These are phyloP conservation scores for Spathaspora passalidarum DNA, from an alignment of 805 yeast species.

Conservation along the genomic window DNA sequence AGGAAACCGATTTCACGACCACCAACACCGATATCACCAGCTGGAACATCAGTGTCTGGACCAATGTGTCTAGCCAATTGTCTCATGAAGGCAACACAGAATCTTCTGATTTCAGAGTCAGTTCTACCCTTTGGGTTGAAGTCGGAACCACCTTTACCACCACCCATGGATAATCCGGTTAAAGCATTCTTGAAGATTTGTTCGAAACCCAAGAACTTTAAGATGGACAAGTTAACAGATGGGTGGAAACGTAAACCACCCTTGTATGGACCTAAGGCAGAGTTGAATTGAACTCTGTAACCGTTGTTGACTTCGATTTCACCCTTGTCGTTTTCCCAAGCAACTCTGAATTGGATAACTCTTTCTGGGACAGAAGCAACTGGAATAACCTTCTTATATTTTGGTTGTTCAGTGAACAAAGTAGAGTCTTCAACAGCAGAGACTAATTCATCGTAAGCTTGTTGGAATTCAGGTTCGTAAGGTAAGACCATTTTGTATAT, in stretches of 20 bases:
- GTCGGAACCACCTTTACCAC: slow-evolving; percentile 99
- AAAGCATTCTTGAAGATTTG: slow-evolving; percentile 98
- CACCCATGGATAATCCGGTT: slow-evolving; percentile 97
- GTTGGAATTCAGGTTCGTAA: slow-evolving; percentile 97
- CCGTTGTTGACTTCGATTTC: slow-evolving; percentile 92
- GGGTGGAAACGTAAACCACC: slow-evolving; percentile 99
- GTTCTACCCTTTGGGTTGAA: slow-evolving; percentile 96
- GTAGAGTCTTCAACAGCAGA: slow-evolving; percentile 89
- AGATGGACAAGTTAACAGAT: slow-evolving; percentile 88
- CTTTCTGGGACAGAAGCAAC: slow-evolving; percentile 95
- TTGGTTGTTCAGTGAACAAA: slow-evolving; percentile 83
- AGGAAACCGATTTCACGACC: slow-evolving; percentile 94
- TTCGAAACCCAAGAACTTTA: slow-evolving; percentile 96
- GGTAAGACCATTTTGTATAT: slow-evolving; percentile 64
- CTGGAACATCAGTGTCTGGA: slow-evolving; percentile 96
- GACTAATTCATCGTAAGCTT: slow-evolving; percentile 93
- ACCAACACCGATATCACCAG: slow-evolving; percentile 99
- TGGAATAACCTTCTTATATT: slow-evolving; percentile 82
- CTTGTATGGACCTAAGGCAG: slow-evolving; percentile 98
- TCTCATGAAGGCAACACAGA: slow-evolving; percentile 93
- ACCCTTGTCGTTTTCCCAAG: slow-evolving; percentile 96
- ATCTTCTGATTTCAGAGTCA: slow-evolving; percentile 92
- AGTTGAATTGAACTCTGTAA: slow-evolving; percentile 97
- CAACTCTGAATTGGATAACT: slow-evolving; percentile 93
- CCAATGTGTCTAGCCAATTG: slow-evolving; percentile 96